These are phyloP conservation scores for Irpex sp. DNA, from an alignment of 1,284 basidiomycete genomes.

Conservation along the genomic window DNA sequence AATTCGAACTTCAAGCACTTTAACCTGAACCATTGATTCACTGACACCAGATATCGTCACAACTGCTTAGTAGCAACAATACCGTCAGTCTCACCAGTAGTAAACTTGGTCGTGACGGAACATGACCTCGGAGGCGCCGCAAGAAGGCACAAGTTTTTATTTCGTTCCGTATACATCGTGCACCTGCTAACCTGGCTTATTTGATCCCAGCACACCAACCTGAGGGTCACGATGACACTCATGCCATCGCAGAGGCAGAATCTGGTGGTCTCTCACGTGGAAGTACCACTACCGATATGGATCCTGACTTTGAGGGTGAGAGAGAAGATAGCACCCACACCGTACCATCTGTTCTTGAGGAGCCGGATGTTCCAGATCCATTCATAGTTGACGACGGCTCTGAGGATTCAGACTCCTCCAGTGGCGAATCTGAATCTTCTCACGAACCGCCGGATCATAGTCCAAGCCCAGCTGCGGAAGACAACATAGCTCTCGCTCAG, in stretches of 20 bases:
- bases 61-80: too few relatives aligned
- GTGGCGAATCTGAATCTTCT: constrained; percentile 19
- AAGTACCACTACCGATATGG: not conserved
- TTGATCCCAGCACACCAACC: not conserved
- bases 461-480: constrained; percentile 13
- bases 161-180: too few relatives aligned
- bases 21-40: too few relatives aligned
- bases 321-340: not conserved
- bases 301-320: not conserved
- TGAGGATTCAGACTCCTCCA: too few relatives aligned
- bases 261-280: not conserved
- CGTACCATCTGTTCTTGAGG: constrained; percentile 19
- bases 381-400: constrained; percentile 42
- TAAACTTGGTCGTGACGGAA: too few relatives aligned
- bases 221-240: not conserved
- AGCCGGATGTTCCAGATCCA: constrained; percentile 48
- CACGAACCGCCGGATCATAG: not conserved
- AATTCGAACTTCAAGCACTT: too few relatives aligned
- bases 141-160: too few relatives aligned
- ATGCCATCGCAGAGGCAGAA: not conserved
- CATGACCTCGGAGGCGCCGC: too few relatives aligned
- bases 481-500: constrained; percentile 22
- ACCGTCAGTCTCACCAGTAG: too few relatives aligned
- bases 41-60: too few relatives aligned
- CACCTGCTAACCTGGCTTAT: too few relatives aligned